Evolutionary conservation across 768 basidiomycete species (phyloP), one percentile per base, ranked within the genome.

Genomic region (Russula griseocarnosa): DNA sequence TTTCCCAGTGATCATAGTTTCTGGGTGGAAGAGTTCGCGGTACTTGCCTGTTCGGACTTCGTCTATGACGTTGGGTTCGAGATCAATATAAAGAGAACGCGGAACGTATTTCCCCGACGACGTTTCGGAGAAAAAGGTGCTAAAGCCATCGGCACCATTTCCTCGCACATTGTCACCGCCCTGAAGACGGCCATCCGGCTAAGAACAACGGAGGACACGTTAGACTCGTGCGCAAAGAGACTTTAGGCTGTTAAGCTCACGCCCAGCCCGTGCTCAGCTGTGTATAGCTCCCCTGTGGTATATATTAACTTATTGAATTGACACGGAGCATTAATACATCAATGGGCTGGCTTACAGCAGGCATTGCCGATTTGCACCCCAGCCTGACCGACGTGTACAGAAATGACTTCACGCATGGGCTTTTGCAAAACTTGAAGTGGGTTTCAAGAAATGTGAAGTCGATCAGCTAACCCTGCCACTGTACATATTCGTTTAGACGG

Each of bases 101-200:
- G 97, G 97, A 63, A 98, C 96, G 78, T 97, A 90, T 81, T 97
- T 97, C 67, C 95, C 96, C 60, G 92, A 87, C 36, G 86, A 85
- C 8, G 96, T 98, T 83, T 99, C 97, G 42, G 94, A 96, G 82
- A 99, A 99, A 83, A 99, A 99, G 67, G 97, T 99, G 76, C 88
- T 92, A 84, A 99, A 98, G 71, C 97, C 97, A 78, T 85, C 88
- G 70, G 95, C 92, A 70, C 84, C 84, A 64, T 81, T 65, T 26
- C 63, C 63, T 50, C 63, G 78, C 60, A 88, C 87, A 54, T 88
- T 85, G 16, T 91, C 88, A 61, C 82, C 85, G 69, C 90, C 89
- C 65, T 84, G 77, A 68, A 97, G 82, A 71, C 95, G 93, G 74
- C 95, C 95, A 75, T 98, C 95, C 67, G 95, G 92, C 96, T 98